phyloP scores from a whole-genome alignment of 441 rosid species.

The Eruca vesicaria region DNA sequence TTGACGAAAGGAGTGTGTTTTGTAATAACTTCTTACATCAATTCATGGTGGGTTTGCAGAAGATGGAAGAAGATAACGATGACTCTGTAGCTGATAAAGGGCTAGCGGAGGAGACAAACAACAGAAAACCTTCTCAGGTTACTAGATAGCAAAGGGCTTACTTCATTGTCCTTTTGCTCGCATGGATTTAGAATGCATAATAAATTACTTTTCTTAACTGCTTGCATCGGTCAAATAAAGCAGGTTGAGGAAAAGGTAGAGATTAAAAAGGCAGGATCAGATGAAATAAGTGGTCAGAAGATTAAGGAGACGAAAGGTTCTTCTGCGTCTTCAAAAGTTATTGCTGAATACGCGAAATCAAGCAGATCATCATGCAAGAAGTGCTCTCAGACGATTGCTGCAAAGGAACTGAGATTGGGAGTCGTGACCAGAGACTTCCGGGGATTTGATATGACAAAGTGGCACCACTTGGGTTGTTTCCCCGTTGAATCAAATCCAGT shows the following conservation, averaged over 20 bases:
- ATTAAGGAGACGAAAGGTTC: slow-evolving; percentile 12
- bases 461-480: slow-evolving; percentile 77
- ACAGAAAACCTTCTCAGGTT: not conserved
- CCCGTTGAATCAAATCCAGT: slow-evolving; percentile 33
- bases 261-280: not conserved
- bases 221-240: not conserved
- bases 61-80: slow-evolving; percentile 30
- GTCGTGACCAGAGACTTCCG: slow-evolving; percentile 55
- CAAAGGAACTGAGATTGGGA: slow-evolving; percentile 65
- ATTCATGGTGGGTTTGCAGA: slow-evolving; percentile 19
- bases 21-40: slow-evolving; percentile 1
- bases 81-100: not conserved
- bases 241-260: not conserved
- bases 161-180: slow-evolving; percentile 1
- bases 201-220: not conserved
- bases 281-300: slow-evolving; percentile 3
- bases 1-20: not conserved
- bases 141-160: not conserved
- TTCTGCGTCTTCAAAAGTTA: slow-evolving; percentile 41
- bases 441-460: slow-evolving; percentile 69
- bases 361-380: slow-evolving; percentile 79
- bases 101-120: not conserved
- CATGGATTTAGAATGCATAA: not conserved
- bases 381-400: slow-evolving; percentile 58
- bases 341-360: slow-evolving; percentile 88